Percentiles rank a stretch among this genome's conserved stretches.
Evolutionary conservation across 108 stramenopile species (phyloP).

Genomic region (Skeletonema potamos): DNA sequence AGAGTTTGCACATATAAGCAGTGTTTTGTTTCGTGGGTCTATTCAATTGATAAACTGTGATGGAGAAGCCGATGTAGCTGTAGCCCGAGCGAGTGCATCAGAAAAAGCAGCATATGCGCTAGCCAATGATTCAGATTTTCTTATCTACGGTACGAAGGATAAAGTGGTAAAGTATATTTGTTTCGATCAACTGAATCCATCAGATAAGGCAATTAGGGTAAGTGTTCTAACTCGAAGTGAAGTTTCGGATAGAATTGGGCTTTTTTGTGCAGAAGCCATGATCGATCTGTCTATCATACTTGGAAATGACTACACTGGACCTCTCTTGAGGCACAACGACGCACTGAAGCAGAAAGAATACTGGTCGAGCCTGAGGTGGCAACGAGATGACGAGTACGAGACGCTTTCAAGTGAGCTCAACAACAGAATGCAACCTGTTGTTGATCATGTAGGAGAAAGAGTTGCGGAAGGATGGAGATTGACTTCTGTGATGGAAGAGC

Average conservation of each 20-base stretch:
- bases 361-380: constrained; percentile 32
- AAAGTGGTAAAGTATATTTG: constrained; percentile 54
- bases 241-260: constrained; percentile 41
- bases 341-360: constrained; percentile 13
- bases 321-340: constrained; percentile 27
- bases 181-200: constrained; percentile 32
- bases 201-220: background rate
- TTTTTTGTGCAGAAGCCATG: constrained; percentile 45
- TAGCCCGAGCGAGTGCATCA: constrained; percentile 49
- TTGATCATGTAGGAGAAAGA: constrained; percentile 20
- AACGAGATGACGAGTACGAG: constrained; percentile 5
- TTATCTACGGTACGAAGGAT: constrained; percentile 41
- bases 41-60: constrained; percentile 46
- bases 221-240: constrained; percentile 19
- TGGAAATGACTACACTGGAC: constrained; percentile 70
- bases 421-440: constrained; percentile 5
- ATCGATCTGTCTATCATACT: constrained; percentile 62
- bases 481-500: constrained; percentile 14
- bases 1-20: constrained; percentile 8
- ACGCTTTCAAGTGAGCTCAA: constrained; percentile 15
- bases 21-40: constrained; percentile 8
- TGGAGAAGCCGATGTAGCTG: constrained; percentile 65
- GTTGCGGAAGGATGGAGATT: constrained; percentile 21
- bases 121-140: constrained; percentile 68
- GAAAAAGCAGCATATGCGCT: constrained; percentile 46